Conservation (phyloP, 2,329 filamentous ascomycete genomes). For the Lachnellula hyalina region DNA sequence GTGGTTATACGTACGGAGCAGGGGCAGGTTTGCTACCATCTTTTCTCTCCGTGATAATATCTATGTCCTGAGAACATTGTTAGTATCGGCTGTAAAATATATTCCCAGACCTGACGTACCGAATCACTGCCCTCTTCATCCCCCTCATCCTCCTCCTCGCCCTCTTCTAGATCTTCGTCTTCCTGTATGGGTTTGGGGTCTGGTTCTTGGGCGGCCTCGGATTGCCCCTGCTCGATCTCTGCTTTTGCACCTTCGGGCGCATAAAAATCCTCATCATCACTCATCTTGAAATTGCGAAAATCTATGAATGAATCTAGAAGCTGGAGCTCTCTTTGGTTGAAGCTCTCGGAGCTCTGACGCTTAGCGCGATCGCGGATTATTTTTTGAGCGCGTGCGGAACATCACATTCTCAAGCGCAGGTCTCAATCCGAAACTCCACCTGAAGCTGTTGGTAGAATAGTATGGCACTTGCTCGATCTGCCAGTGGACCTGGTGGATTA, state of each 20-base stretch:
- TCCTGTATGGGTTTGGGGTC: constrained; percentile 32
- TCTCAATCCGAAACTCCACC: constrained; percentile 1
- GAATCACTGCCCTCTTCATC: constrained; percentile 54
- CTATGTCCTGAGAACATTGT: constrained; percentile 48
- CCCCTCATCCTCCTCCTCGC: constrained; percentile 58
- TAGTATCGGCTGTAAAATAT: constrained; percentile 5
- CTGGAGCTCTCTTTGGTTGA: neutral
- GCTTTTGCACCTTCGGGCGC: constrained; percentile 48
- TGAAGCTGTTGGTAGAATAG: constrained; percentile 5
- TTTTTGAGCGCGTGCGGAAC: constrained; percentile 7
- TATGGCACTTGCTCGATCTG: constrained; percentile 44
- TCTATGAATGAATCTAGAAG: neutral
- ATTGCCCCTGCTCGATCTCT: constrained; percentile 13
- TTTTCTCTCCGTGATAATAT: constrained; percentile 63
- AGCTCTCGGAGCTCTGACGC: constrained; percentile 16
- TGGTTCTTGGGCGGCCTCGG: constrained; percentile 23
- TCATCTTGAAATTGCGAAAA: constrained; percentile 41
- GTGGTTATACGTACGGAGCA: constrained; percentile 43
- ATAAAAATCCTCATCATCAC: constrained; percentile 65
- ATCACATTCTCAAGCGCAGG: neutral
- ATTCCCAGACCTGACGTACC: constrained; percentile 28
- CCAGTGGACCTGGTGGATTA: constrained; percentile 54
- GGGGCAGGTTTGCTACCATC: constrained; percentile 57
- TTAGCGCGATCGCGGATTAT: constrained; percentile 11
- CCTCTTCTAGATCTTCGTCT: constrained; percentile 55